Evolutionary conservation across 23 red algal genomes (phyloP), one percentile per base, ranked within the genome.

Genomic region (Pyropia haitanensis): DNA sequence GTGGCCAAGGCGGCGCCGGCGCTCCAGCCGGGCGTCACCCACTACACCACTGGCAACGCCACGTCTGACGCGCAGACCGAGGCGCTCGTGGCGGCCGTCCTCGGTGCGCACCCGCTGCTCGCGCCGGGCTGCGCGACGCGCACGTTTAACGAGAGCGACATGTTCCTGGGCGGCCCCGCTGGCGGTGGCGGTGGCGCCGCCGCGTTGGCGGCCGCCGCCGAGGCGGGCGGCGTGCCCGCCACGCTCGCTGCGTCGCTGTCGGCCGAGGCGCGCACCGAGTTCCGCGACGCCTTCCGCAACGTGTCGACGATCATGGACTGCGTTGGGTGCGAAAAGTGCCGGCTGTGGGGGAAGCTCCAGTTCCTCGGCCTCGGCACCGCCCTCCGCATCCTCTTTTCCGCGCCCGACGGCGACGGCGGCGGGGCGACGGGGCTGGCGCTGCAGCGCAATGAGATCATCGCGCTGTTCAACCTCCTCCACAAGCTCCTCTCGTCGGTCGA

Each of bases 291-390:
- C 5, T 98, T 98, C 58, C 79, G 94, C 10, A 98, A 98, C 62
- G 87, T 98, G 23, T 86, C 78, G 18, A 75, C 72, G 56, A 90
- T 98, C 10, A 98, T 98, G 94, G 94, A 98, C 73, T 98, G 94
- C 73, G 94, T 98, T 22, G 94, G 94, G 44, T 98, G 94, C 54
- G 94, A 98, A 34, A 98, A 90, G 71, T 98, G 94, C 29, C 80
- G 87, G 0, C 60, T 98, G 27, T 98, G 94, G 94, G 94, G 94
- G 2, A 98, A 98, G 68, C 57, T 98, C 18, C 86, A 98, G 61
- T 98, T 98, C 48, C 65, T 98, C 5, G 94, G 94, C 22, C 51
- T 98, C 1, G 94, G 94, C 49, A 98, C 94, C 1, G 85, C 94
- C 10, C 65, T 98, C 3, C 72, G 85, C 18, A 91, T 98, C 32